phyloP scores from a whole-genome alignment of 257 asterid genomes.

The Coffea canephora region DNA sequence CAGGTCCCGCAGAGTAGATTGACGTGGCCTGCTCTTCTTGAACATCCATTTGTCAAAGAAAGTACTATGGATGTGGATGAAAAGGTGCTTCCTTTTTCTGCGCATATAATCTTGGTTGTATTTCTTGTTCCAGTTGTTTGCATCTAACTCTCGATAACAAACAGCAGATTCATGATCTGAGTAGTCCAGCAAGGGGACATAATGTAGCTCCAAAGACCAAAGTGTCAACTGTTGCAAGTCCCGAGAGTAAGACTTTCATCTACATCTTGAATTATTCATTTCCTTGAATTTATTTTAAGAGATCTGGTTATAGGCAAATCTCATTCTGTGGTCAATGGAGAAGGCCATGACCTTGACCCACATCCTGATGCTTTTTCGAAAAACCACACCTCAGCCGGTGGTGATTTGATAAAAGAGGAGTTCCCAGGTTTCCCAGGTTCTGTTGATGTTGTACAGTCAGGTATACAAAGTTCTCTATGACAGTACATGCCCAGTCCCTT shows the following conservation, averaged over 20 bases:
- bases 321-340: slow-evolving; percentile 41
- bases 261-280: not conserved
- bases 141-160: slow-evolving; percentile 2
- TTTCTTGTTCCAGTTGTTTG: slow-evolving; percentile 2
- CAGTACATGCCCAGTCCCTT: not conserved
- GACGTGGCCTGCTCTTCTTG: slow-evolving; percentile 97
- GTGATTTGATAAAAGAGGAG: slow-evolving; percentile 47
- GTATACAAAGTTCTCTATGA: slow-evolving; percentile 30
- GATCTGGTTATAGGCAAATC: slow-evolving; percentile 42
- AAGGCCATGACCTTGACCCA: slow-evolving; percentile 31
- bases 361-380: slow-evolving; percentile 40
- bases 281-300: slow-evolving; percentile 16
- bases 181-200: slow-evolving; percentile 46
- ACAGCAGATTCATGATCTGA: slow-evolving; percentile 46
- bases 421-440: slow-evolving; percentile 70
- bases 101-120: slow-evolving; percentile 15
- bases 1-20: slow-evolving; percentile 92
- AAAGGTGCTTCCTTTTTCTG: slow-evolving; percentile 29
- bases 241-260: slow-evolving; percentile 53
- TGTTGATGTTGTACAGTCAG: slow-evolving; percentile 60
- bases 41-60: slow-evolving; percentile 89
- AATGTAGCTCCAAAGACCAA: slow-evolving; percentile 52
- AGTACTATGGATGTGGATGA: slow-evolving; percentile 45
- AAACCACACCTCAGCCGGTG: slow-evolving; percentile 35
- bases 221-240: slow-evolving; percentile 47